phyloP scores from a whole-genome alignment of 371 early-diverging fungal species.

The Synchytrium microbalum region DNA sequence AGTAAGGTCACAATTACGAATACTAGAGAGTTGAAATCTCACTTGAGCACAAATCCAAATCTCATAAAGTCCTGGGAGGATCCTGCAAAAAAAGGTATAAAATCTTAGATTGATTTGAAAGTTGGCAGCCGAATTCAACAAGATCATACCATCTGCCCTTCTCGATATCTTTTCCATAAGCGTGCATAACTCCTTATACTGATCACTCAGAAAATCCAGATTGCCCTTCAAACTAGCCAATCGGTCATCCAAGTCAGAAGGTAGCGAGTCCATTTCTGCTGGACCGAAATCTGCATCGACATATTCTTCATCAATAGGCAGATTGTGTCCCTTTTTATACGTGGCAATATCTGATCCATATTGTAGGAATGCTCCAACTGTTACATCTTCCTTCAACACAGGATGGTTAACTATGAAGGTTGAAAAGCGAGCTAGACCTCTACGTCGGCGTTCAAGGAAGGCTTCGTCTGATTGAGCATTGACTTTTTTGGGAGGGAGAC shows the following conservation, averaged over 20 bases:
- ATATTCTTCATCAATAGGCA: slow-evolving; percentile 43
- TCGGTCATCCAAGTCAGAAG: slow-evolving; percentile 45
- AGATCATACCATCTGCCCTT: slow-evolving; percentile 57
- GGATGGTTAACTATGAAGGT: slow-evolving; percentile 73
- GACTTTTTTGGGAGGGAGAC: slow-evolving; percentile 22
- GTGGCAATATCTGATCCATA: slow-evolving; percentile 28
- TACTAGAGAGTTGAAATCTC: neutral
- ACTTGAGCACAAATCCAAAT: slow-evolving; percentile 14
- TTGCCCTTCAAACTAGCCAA: slow-evolving; percentile 43
- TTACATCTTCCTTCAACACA: slow-evolving; percentile 52
- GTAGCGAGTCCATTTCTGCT: slow-evolving; percentile 5
- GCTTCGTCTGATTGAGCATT: slow-evolving; percentile 41
- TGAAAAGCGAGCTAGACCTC: slow-evolving; percentile 65
- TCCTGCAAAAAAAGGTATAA: slow-evolving; percentile 8
- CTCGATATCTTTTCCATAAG: slow-evolving; percentile 61
- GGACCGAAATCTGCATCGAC: neutral
- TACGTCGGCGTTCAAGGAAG: slow-evolving; percentile 65
- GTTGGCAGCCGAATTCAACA: slow-evolving; percentile 38
- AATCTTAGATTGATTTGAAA: slow-evolving; percentile 47
- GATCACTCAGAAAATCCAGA: slow-evolving; percentile 45
- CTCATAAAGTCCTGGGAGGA: slow-evolving; percentile 14
- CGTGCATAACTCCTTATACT: slow-evolving; percentile 53
- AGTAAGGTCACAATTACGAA: neutral
- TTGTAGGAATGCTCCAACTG: slow-evolving; percentile 45
- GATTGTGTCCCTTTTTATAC: slow-evolving; percentile 46